A percentile compares a stretch with the other conserved stretches of the same genome.
Evolutionary conservation across 257 asterid species (phyloP).

Genomic region (Nicotiana obtusifolia): DNA sequence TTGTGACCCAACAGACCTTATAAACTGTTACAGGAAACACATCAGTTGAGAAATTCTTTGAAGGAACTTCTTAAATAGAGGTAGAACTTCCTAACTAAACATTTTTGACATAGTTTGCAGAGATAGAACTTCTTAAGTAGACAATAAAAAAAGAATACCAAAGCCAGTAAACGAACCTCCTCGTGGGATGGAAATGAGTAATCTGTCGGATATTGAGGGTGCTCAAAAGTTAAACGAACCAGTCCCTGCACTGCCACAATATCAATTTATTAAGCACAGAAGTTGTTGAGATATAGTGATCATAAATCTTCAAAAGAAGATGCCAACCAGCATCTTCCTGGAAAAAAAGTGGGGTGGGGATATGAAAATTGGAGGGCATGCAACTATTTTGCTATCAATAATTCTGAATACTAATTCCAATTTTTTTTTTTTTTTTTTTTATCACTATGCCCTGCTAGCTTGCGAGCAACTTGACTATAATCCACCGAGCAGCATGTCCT

Average conservation of each 20-base stretch:
- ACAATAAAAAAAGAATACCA: not conserved
- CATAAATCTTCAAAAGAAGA: not conserved
- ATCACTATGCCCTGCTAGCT: not conserved
- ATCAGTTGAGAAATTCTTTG: not conserved
- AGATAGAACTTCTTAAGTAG: not conserved
- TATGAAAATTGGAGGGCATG: not conserved
- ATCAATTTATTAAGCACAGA: constrained; percentile 10
- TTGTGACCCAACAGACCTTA: not conserved
- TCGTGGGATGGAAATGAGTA: constrained; percentile 80
- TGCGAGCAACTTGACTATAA: not conserved
- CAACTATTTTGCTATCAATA: not conserved
- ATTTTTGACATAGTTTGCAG: too few relatives aligned
- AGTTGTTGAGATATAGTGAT: not conserved
- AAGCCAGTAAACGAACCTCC: constrained; percentile 40
- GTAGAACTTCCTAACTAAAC: not conserved
- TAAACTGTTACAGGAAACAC: not conserved
- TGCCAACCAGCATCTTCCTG: not conserved
- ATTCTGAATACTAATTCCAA: not conserved
- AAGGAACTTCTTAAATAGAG: not conserved
- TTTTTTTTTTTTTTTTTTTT: not conserved
- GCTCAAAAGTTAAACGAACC: constrained; percentile 66
- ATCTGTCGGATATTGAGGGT: constrained; percentile 69
- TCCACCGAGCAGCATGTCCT: not conserved
- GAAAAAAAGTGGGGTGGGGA: not conserved
- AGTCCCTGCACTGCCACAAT: constrained; percentile 63